Base-by-base conservation (phyloP, 768 basidiomycete genomes). In the Trametes meyenii region DNA sequence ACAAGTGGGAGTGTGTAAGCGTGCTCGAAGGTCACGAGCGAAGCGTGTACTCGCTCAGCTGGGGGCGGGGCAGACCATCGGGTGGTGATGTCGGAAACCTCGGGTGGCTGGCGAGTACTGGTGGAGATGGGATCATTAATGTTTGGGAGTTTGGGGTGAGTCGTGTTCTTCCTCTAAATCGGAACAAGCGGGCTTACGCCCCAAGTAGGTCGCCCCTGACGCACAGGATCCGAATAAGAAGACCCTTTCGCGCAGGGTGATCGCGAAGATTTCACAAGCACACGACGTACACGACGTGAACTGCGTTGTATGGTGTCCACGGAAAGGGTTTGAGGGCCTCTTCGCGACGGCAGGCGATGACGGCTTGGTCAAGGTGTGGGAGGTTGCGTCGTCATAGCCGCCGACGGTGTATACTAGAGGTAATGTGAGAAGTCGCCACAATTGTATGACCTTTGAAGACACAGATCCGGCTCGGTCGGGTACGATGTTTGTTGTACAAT, bases 251-350 rank as follows among this genome's bases (percentile, higher is more conserved):
- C 75, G 74, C 33, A 73, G 59, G 11, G 70, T 92, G 0, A 78
- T 96, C 24, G 85, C 85, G 0, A 77, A 77, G 1, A 63, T 88
- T 2, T 75, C 82, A 17, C 76, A 82, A 12, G 88, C 92, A 0
- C 97, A 99, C 69, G 90, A 84, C 1, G 86, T 93, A 1, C 79
- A 84, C 66, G 97, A 99, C 70, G 83, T 95, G 24, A 98, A 99
- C 74, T 78, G 84, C 12, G 82, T 96, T 21, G 79, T 81, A 2
- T 98, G 95, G 94, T 94, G 92, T 75, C 83, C 88, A 1, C 77
- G 89, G 38, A 70, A 76, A 19, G 89, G 88, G 1, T 79, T 78
- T 50, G 80, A 85, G 61, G 81, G 88, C 62, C 54, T 96, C 3
- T 74, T 98, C 2, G 92, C 90, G 1, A 93, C 89, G 2, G 84